Base-by-base conservation (phyloP, 164 flowering plant species). In the Magnolia changhungtana region DNA sequence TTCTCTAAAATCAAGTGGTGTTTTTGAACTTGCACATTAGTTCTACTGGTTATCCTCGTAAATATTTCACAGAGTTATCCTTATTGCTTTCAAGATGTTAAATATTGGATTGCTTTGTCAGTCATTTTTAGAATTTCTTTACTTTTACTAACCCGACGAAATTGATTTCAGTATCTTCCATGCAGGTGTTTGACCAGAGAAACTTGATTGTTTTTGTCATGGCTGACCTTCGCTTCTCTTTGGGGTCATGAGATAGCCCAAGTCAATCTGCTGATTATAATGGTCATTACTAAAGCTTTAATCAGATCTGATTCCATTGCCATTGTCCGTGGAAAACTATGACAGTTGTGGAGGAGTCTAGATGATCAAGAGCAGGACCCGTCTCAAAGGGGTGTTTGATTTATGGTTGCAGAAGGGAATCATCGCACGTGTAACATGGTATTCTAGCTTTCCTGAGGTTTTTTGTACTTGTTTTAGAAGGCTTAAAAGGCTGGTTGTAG, bases 101-200 rank as follows among this genome's bases (percentile, higher is more conserved):
- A 11, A 3, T 55, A 11, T 55, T 55, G 61, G 61, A 55, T 55
- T 55, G 19, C 61, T 16, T 37, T 55, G 61, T 11, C 11, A 16
- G 13, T 55, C 13, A 55, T 11, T 11, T 11, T 16, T 18, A 6
- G 50, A 16, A 37, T 68, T 29, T 68, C 8, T 29, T 13, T n/a
- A 10, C 31, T 29, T 68, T 68, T 7, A 31, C 49, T 6, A 6
- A 29, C 18, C 9, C 8, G 19, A 19, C 31, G 6, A 29, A 31
- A 68, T 68, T 29, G 29, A 29, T 68, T 68, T 16, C 18, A 68
- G 45, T 14, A 8, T 16, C 61, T 68, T 16, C 37, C 29, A 27
- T 68, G 37, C 71, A 68, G 71, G 71, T 37, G 71, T 29, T 29
- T 68, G 50, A 68, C 50, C 18, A 16, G 71, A 29, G 71, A 29